Base-by-base conservation (phyloP, 2,329 filamentous ascomycete species). In the Aspergillus cejpii region DNA sequence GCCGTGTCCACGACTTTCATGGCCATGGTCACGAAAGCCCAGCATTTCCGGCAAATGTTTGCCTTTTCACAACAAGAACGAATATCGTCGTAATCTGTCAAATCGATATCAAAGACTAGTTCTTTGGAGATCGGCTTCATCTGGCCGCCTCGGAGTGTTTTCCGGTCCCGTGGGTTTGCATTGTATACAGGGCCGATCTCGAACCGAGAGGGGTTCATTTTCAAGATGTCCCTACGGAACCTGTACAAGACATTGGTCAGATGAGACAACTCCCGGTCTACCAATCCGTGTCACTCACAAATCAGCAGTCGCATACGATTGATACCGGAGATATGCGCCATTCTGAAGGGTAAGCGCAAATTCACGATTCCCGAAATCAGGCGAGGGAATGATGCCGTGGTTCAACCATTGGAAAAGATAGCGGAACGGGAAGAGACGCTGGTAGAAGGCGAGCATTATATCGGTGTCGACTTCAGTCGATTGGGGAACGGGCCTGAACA, bases 111-210 rank as follows among this genome's bases (percentile, higher is more conserved):
- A 67, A 98, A 97, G 58, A 95, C 95, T 29, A 98, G 74, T 66
- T 98, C 92, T 66, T 98, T 98, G 44, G 86, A 79, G 24, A 96
- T 67, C 0, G 92, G 91, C 52, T 84, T 85, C 71, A 98, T 96
- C 6, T 87, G 81, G 38, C 81, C 80, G 27, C 83, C 79, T 42
- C 84, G 81, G 26, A 97, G 69, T 0, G 84, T 84, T 71, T 97
- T 98, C 60, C 91, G 83, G 59, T 98, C 92, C 57, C 89, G 84
- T 0, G 92, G 92, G 64, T 97, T 96, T 37, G 89, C 85, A 41
- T 79, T 88, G 71, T 98, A 98, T 39, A 96, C 85, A n/a, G 92
- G 92, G 0, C 92, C 92, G 58, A 98, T 97, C 74, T 98, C 92
- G 72, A 98, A 97, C 68, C 92, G 88, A 1, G 87, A 86, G 2